phyloP scores from a whole-genome alignment of 164 flowering plant genomes.

The Vitis labrusca region DNA sequence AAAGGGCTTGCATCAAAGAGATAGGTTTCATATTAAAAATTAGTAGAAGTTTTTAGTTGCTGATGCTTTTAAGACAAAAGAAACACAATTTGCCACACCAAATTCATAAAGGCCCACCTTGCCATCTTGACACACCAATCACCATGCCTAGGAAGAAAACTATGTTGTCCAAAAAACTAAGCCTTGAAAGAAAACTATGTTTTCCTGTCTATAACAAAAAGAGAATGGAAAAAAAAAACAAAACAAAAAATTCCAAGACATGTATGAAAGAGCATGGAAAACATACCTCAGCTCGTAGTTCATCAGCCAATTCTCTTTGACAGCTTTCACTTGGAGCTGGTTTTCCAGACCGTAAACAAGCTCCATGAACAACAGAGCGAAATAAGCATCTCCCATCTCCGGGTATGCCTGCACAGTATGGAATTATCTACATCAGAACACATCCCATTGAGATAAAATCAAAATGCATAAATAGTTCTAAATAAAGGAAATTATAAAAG shows the following conservation, averaged over 20 bases:
- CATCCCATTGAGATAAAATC: background rate
- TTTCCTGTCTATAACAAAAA: too few species aligned
- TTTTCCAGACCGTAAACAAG: conserved; percentile 74
- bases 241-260: too few species aligned
- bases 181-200: background rate
- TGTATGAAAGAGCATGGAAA: background rate
- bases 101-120: too few species aligned
- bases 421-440: conserved; percentile 8
- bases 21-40: background rate
- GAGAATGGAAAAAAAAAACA: background rate
- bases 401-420: conserved; percentile 71
- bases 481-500: background rate
- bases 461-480: background rate
- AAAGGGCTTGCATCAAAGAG: background rate
- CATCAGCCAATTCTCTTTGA: conserved; percentile 85
- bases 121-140: too few species aligned
- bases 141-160: background rate
- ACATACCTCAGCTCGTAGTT: conserved; percentile 69
- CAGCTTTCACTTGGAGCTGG: conserved; percentile 65
- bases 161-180: background rate
- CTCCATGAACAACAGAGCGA: conserved; percentile 94
- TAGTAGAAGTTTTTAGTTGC: too few species aligned
- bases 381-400: conserved; percentile 99
- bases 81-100: too few species aligned
- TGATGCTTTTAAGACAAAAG: too few species aligned